Base-by-base conservation (phyloP, 2,329 filamentous ascomycete species). In the Aspergillus oerlinghausenensis region DNA sequence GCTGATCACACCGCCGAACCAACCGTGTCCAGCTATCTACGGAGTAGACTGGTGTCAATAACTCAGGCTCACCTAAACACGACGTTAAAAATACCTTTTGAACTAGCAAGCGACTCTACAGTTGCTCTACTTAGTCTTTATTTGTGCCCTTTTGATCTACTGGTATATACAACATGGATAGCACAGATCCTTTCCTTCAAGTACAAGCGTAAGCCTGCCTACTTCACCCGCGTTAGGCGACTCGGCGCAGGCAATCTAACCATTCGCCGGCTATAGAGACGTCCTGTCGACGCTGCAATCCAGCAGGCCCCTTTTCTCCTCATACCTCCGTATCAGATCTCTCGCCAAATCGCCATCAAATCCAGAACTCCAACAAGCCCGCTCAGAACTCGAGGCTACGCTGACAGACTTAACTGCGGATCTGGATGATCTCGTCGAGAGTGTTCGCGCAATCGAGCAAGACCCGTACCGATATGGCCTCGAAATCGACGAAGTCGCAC, bases 251-350 rank as follows among this genome's bases (percentile, higher is more conserved):
- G 43, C 28, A 38, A 21, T 47, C 51, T 49, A 54, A 53, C 61
- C 17, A 14, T 50, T 48, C 54, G 49, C 58, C 59, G 51, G 49
- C 26, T 50, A 57, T 71, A 96, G 92, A 76, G 94, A 99, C 77
- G 90, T 97, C 64, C 87, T 96, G 64, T 79, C 86, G 61, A 89
- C 95, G 59, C 86, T 99, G 62, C 83, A 88, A 63, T 85, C 85
- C 14, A 89, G 90, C 53, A 88, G 93, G 9, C 88, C 92, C 52
- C 86, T 97, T 56, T 97, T 97, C 81, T 87, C 89, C 62, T 97
- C 92, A 17, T 99, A 96, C 79, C 84, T 96, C 47, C 93, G 94
- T 70, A 99, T 99, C 77, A 90, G 92, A 70, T 94, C 92, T 49
- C 87, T 96, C 26, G 84, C 87, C 57, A 87, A 87, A 43, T 83